Evolutionary conservation across 106 monocot species (phyloP).

Genomic region (Dioscorea alata): DNA sequence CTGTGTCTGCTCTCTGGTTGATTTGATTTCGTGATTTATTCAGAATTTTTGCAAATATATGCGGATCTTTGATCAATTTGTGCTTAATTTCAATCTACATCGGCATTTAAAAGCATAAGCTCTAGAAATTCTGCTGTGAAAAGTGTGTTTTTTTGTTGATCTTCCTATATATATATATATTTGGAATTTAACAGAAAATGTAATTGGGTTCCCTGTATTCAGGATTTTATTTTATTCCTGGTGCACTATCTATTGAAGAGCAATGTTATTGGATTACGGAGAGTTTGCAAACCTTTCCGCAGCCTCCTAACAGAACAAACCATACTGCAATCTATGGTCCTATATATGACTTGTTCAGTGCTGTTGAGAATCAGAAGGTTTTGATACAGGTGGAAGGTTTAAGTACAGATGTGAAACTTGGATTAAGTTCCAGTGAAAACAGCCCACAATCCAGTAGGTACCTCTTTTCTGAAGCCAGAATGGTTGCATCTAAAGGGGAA

Average conservation of each 20-base stretch:
- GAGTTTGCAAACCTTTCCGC: constrained; percentile 72
- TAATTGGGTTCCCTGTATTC: not conserved
- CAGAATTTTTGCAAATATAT: not conserved
- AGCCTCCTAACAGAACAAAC: constrained; percentile 94
- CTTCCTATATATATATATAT: not conserved
- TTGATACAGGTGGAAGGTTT: constrained; percentile 28
- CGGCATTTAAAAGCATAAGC: not conserved
- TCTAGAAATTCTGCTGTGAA: not conserved
- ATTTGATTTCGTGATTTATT: not conserved
- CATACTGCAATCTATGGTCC: constrained; percentile 69
- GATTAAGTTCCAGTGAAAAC: constrained; percentile 13
- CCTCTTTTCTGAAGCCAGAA: constrained; percentile 32
- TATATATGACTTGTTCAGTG: constrained; percentile 47
- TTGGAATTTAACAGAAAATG: too few relatives aligned
- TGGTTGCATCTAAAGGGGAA: not conserved
- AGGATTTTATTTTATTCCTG: constrained; percentile 97
- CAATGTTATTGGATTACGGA: constrained; percentile 73
- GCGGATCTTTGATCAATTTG: not conserved
- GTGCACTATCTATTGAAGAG: constrained; percentile 67
- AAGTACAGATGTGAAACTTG: constrained; percentile 8
- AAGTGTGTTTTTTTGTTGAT: not conserved
- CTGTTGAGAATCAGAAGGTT: constrained; percentile 46
- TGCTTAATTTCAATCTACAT: not conserved
- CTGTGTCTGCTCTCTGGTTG: not conserved
- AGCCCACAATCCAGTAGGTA: constrained; percentile 21